Base-by-base conservation (phyloP, 805 yeast species). In the Blastobotrys terrestris region DNA sequence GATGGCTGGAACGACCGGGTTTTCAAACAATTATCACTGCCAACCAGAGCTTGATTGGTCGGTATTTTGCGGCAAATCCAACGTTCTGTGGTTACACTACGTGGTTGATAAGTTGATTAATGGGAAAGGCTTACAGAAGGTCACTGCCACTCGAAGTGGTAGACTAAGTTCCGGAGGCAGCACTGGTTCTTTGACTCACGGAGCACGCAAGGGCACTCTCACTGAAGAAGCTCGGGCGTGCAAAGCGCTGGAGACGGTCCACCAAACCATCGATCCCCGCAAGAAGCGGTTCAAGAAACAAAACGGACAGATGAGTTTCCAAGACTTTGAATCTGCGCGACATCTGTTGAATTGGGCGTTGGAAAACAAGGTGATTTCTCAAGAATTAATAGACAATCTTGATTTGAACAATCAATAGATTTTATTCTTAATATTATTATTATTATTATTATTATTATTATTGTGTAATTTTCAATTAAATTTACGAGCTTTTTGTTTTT, bases 51-150 rank as follows among this genome's bases (percentile, higher is more conserved):
- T 20, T 13, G 77, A 76, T 56, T 81, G 86, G 81, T 68, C 78
- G 1, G 55, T 59, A 18, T 69, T 65, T 53, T 68, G 71, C 47
- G 77, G 81, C 3, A 67, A 67, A 39, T 81, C 84, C 26, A 85
- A 84, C 60, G 63, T 84, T 15, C 61, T 77, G 31, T 84, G 91
- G 91, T 67, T 84, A 44, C 83, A 81, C 58, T 83, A 82, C 60
- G 54, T 85, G n/a, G 71, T 75, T 39, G 77, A 77, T 49, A 75
- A 77, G 55, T 59, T 84, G 52, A 49, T 81, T 7, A 65, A 74
- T 50, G 65, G 63, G 50, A 80, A 80, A 52, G 61, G 66, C 1
- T 55, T 68, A 8, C 48, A 51, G 31, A 41, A 47, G 19, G 51
- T 56, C n/a, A 43, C 52, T 19, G 39, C 54, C n/a, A 55, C 63